Evolutionary conservation across 768 basidiomycete species (phyloP), one percentile per base, ranked within the genome.

Genomic region (Termitomyces sp.): DNA sequence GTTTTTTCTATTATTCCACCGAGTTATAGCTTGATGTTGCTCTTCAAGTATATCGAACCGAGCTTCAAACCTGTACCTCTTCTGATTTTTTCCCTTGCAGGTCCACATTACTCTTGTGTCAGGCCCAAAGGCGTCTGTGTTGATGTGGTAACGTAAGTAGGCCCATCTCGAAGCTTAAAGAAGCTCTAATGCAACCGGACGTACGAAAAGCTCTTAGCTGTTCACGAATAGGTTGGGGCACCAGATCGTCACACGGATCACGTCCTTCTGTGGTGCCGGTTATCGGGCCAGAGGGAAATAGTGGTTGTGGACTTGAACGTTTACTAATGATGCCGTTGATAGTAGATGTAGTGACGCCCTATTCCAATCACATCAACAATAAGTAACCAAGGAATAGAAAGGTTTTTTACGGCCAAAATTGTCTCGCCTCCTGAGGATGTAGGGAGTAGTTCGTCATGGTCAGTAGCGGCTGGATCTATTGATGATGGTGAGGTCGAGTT

Each of bases 1-100:
- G 18, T 71, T 67, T 20, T 61, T 66, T 64, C 76, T 69, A 47
- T 73, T 70, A 5, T 67, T 69, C 80, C 80, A 81, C 47, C 63
- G 62, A 13, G 58, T 63, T n/a, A 77, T 53, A 29, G 62, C 59
- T 39, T 64, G 26, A 60, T 65, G 69, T 6, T 68, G 60, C 14
- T 59, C 55, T 24, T 74, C 67, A 9, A 59, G 46, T 34, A 71
- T 59, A 27, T 54, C 49, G 58, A 77, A 67, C 8, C 31, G 47
- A 22, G 20, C 53, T 55, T 29, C 60, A 47, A 44, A 64, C 41
- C 18, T 61, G 53, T 2, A 13, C n/a, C n/a, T 54, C 42, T 22
- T 54, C 32, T 32, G 31, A 22, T 24, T 32, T 14, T 5, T 14
- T 54, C 53, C 53, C 22, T 54, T 34, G 10, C 32, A 43, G 16